Evolutionary conservation across 768 basidiomycete genomes (phyloP).

Genomic region (Dioszegia hungarica): DNA sequence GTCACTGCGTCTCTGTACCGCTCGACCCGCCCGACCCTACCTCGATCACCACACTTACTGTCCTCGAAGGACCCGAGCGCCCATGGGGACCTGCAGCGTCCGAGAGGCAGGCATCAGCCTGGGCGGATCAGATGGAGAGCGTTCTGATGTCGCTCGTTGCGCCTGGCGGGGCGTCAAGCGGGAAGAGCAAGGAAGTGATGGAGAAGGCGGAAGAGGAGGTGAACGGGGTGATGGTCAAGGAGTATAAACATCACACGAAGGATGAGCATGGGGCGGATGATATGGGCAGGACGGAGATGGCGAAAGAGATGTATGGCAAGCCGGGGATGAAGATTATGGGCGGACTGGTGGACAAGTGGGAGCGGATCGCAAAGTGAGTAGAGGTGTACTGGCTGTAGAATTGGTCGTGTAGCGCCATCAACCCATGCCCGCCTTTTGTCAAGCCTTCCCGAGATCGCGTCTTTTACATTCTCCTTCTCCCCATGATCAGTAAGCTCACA

Average conservation of each 20-base stretch:
- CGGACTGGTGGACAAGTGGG: conserved; percentile 52
- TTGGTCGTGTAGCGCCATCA: conserved; percentile 47
- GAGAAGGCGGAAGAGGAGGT: conserved; percentile 24
- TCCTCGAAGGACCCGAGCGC: neutral
- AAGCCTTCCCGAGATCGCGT: conserved; percentile 42
- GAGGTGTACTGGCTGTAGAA: neutral
- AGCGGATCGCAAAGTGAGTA: conserved; percentile 50
- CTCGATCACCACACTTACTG: neutral
- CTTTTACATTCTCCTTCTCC: conserved; percentile 40
- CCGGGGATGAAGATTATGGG: conserved; percentile 49
- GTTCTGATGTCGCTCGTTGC: conserved; percentile 48
- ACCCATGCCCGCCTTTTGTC: conserved; percentile 51
- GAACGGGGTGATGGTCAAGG: conserved; percentile 31
- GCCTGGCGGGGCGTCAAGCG: conserved; percentile 23
- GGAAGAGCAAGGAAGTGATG: conserved; percentile 1
- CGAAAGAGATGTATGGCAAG: conserved; percentile 46
- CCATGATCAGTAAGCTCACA: conserved; percentile 26
- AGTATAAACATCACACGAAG: conserved; percentile 43
- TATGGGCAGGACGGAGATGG: conserved; percentile 46
- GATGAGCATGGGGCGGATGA: conserved; percentile 28
- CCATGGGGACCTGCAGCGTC: conserved; percentile 10
- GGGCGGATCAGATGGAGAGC: conserved; percentile 15
- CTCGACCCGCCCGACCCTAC: neutral
- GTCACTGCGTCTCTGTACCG: conserved; percentile 17
- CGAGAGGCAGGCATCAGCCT: conserved; percentile 8